Base-by-base conservation (phyloP, 306 rosid genomes). In the Medicago lupulina region DNA sequence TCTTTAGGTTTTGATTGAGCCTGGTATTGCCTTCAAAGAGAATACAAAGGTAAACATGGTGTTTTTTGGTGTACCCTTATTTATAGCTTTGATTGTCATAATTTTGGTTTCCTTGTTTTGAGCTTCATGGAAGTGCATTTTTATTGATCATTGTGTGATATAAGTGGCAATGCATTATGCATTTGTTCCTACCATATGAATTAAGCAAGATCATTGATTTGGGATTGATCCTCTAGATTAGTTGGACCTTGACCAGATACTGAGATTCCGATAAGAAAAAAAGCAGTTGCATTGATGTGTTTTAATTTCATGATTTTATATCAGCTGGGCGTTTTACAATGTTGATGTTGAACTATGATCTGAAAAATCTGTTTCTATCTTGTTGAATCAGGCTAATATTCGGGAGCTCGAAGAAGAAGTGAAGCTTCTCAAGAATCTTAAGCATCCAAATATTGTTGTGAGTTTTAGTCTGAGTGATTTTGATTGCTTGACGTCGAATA, bases 381-480 rank as follows among this genome's bases (percentile, higher is more conserved):
- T 12, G 40, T 53, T 60, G 75, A 66, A 68, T 66, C 80, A 91
- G 98, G 97, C 94, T 76, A 90, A 93, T 59, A 91, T 93, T 64
- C 80, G 87, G 69, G 97, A 93, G 86, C 85, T 93, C 68, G 98
- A 93, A 83, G 97, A 93, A 73, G 98, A 93, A 84, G 90, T 93
- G 80, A 91, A 86, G 82, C 93, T 89, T 82, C 86, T 93, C 68
- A 91, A 89, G 90, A 89, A 93, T 80, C 97, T 93, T 66, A 87
- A 91, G 23, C 98, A 93, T 77, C 89, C 94, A 47, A 93, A 91
- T 79, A 93, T 93, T 80, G 98, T 93, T 79, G 98, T 91, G 82
- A 88, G 96, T 89, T 50, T 13, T 77, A 55, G 66, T 76, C 62
- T 51, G 50, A 72, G 60, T 57, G 40, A 39, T 71, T 73, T 40